Evolutionary conservation across 495 filamentous ascomycete species (phyloP), one percentile per base, ranked within the genome.

Genomic region (Delitschia confertaspora): DNA sequence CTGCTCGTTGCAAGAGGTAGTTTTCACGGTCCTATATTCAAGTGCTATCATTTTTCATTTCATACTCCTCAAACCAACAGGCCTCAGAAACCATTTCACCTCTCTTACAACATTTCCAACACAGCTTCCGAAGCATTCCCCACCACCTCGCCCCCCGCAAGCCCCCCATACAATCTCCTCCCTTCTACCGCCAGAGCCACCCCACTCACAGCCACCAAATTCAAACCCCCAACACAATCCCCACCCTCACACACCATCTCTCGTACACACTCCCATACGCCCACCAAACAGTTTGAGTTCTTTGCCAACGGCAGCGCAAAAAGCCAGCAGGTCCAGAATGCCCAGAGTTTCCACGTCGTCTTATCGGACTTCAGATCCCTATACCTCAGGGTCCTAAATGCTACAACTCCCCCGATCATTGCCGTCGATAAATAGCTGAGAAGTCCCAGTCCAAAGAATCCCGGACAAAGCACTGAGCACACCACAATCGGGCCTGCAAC

Each of bases 291-390:
- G 13, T 21, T 17, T 4, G 42, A 25, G 24, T 46, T 38, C 33
- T n/a, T 19, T 6, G 32, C 20, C 19, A 49, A 25, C 18, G 46
- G 46, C 11, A 49, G 38, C 4, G 32, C 40, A 27, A 39, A 49
- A 5, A 49, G 8, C 9, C 30, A 21, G 8, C 24, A 31, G 18
- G 38, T 51, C 47, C 47, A 51, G 3, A 40, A 19, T 1, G 29
- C 33, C 40, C 41, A 51, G 1, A 51, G 25, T 30, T 34, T 33
- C 35, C 35, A 51, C 22, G 47, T 44, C 13, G 31, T 13, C 33
- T 33, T 38, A 40, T 51, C 47, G 2, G 39, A 21, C 33, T 38
- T 19, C 7, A 39, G 21, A 45, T 25, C 22, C 2, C 41, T 31
- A 18, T 25, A 45, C 32, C 18, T 17, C 2, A 51, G n/a, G 3